These are phyloP conservation scores for Larix kaempferi DNA, from an alignment of 75 land plant genomes.

Conservation along the genomic window DNA sequence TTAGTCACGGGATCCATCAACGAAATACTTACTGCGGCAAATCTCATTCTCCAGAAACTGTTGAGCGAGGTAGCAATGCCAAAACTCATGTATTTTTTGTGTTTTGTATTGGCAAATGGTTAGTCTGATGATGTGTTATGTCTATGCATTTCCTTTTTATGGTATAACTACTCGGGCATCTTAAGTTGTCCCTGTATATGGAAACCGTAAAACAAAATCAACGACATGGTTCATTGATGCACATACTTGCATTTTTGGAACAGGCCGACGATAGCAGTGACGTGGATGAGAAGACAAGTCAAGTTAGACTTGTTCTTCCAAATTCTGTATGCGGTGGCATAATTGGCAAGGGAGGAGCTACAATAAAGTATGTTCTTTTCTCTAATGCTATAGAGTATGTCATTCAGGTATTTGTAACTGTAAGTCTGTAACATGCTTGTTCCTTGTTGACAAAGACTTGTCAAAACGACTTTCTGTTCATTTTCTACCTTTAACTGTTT, in stretches of 20 bases:
- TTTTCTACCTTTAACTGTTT: too few relatives aligned
- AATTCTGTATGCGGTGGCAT: constrained; percentile 85
- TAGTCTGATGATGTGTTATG: too few relatives aligned
- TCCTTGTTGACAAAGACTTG: too few relatives aligned
- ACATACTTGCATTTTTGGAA: constrained; percentile 6
- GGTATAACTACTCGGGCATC: too few relatives aligned
- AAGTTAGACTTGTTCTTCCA: constrained; percentile 79
- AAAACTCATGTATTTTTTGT: background rate
- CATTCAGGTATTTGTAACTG: too few relatives aligned
- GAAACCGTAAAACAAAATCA: too few relatives aligned
- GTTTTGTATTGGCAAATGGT: background rate
- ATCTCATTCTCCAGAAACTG: constrained; percentile 65
- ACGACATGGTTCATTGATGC: too few relatives aligned
- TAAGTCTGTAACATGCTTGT: too few relatives aligned
- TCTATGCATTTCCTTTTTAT: too few relatives aligned
- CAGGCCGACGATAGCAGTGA: constrained; percentile 58
- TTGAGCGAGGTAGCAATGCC: constrained; percentile 57
- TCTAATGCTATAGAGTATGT: background rate
- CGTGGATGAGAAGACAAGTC: constrained; percentile 43
- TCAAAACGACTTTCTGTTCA: too few relatives aligned
- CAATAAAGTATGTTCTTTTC: constrained; percentile 63
- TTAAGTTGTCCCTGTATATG: too few relatives aligned
- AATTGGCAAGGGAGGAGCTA: constrained; percentile 92
- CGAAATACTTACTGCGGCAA: constrained; percentile 70
- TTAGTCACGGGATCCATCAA: constrained; percentile 60